Conservation (phyloP, 192 early-diverging fungal genomes). For the Linnemannia hyalina region DNA sequence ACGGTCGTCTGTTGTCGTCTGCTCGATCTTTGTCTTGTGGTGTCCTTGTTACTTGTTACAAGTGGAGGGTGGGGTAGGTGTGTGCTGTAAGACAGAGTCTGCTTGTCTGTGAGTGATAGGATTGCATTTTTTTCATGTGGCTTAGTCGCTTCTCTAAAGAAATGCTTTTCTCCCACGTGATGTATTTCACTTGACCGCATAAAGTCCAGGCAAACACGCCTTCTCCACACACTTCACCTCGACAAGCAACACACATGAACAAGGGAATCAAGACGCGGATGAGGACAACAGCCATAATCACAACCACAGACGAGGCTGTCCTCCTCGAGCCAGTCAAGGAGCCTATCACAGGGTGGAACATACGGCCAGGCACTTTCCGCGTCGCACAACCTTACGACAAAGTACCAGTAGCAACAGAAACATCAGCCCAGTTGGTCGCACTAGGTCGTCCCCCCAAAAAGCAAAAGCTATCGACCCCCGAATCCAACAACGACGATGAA, state of each 20-base stretch:
- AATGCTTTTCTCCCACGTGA: no score
- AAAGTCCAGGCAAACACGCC: no score
- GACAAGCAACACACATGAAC: no score
- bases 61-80: no score
- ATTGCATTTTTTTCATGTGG: no score
- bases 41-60: not conserved
- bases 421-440: not conserved
- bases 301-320: not conserved
- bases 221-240: no score
- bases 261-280: not conserved
- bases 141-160: no score
- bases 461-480: conserved; percentile 8
- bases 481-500: not conserved
- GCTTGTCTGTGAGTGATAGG: no score
- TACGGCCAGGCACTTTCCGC: conserved; percentile 50
- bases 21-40: not conserved
- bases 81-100: no score
- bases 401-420: not conserved
- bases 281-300: conserved; percentile 6
- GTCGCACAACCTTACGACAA: conserved; percentile 36
- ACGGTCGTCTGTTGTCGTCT: not conserved
- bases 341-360: conserved; percentile 20
- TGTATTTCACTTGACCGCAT: no score
- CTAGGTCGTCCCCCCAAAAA: not conserved
- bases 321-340: conserved; percentile 20